Conservation (phyloP, 2,329 filamentous ascomycete species). For the Hyphodiscus sp. region DNA sequence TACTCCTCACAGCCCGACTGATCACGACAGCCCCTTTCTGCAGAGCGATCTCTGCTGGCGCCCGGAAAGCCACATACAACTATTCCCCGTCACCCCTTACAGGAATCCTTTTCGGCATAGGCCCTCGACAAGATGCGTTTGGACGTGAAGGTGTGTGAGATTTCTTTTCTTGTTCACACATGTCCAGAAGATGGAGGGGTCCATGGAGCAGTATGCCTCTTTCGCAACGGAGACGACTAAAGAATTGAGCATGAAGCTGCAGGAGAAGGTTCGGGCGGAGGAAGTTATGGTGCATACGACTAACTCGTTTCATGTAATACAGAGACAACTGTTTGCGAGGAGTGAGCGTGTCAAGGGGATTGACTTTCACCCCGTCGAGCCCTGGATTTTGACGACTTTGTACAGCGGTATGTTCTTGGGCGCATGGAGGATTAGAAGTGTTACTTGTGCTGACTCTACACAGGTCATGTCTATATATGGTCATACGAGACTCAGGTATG, state of each 20-base stretch:
- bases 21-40: constrained; percentile 8
- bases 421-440: constrained; percentile 13
- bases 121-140: constrained; percentile 43
- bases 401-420: constrained; percentile 68
- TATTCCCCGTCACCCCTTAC: constrained; percentile 14
- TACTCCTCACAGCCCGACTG: constrained; percentile 1
- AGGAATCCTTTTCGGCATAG: constrained; percentile 10
- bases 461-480: constrained; percentile 98
- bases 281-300: constrained; percentile 19
- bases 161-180: not conserved
- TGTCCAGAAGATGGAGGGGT: not conserved
- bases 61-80: constrained; percentile 20
- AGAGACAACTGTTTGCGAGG: constrained; percentile 79
- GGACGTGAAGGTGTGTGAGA: constrained; percentile 48
- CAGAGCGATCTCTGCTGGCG: constrained; percentile 13
- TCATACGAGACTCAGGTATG: constrained; percentile 83
- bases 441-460: constrained; percentile 23
- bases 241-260: constrained; percentile 18
- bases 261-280: constrained; percentile 16
- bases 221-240: constrained; percentile 3
- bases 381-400: constrained; percentile 92
- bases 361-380: constrained; percentile 94
- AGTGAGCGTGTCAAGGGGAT: constrained; percentile 96
- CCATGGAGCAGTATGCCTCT: not conserved
- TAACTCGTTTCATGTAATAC: constrained; percentile 34